Base-by-base conservation (phyloP, 768 basidiomycete species). In the Mycena rosella region DNA sequence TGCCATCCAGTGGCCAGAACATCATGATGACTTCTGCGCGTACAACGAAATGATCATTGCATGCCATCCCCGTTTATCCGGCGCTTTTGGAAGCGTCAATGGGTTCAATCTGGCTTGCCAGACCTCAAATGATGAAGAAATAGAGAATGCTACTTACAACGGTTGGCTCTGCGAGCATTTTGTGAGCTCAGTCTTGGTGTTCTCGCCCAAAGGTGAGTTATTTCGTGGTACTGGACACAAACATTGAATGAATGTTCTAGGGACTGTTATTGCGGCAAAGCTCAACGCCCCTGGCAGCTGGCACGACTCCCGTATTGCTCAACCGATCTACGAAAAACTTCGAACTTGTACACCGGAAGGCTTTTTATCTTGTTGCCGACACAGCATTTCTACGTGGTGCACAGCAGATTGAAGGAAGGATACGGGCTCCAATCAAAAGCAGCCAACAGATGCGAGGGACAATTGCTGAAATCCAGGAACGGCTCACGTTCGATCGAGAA, bases 41-140 rank as follows among this genome's bases (percentile, higher is more conserved):
- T 54, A 54, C 52, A 54, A 54, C 24, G 34, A 54, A 22, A 15
- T 54, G 52, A 54, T 54, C 32, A 32, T 54, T 15, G n/a, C 20
- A 17, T n/a, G 34, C 3, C 52, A 54, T 54, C 52, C 52, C 18
- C 52, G 8, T 38, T 38, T 54, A 32, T 32, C 13, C 17, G 52
- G 52, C 29, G 52, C 52, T n/a, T 54, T 54, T 15, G 52, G 29
- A 36, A 54, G 52, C 52, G 32, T 54, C n/a, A n/a, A 54, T 32
- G 52, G 52, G 32, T 34, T 54, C 29, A n/a, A 32, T 24, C 42
- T 54, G 34, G 52, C 52, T 36, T 38, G 18, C 52, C n/a, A n/a
- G n/a, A n/a, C n/a, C n/a, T n/a, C n/a, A n/a, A n/a, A n/a, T n/a
- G n/a, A n/a, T n/a, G n/a, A n/a, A n/a, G n/a, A n/a, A n/a, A n/a